Evolutionary conservation across 352 stramenopile genomes (phyloP).

Genomic region (Pythium dissotocum): DNA sequence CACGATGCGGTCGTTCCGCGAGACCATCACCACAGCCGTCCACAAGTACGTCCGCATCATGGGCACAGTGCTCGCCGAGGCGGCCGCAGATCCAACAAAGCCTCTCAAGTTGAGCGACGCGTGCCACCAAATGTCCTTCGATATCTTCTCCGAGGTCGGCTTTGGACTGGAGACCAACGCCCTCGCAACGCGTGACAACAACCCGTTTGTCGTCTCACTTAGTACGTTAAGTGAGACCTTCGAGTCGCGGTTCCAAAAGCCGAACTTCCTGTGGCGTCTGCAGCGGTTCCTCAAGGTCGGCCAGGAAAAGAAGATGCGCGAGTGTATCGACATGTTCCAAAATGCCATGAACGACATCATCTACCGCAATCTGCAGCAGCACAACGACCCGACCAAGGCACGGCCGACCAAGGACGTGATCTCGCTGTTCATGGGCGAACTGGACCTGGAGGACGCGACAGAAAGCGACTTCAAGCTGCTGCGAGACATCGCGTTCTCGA

Average conservation of each 20-base stretch:
- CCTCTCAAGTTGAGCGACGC: conserved; percentile 39
- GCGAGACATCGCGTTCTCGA: conserved; percentile 73
- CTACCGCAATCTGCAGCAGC: conserved; percentile 34
- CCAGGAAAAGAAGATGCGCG: conserved; percentile 37
- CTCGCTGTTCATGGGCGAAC: conserved; percentile 35
- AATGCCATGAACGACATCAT: conserved; percentile 30
- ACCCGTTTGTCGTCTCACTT: conserved; percentile 3
- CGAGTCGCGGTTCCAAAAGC: conserved; percentile 46
- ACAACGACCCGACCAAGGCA: not conserved
- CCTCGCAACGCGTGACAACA: conserved; percentile 10
- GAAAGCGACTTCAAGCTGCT: conserved; percentile 37
- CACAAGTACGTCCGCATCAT: conserved; percentile 37
- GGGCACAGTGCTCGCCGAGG: conserved; percentile 29
- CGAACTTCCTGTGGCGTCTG: conserved; percentile 49
- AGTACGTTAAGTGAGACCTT: not conserved
- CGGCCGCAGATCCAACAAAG: not conserved
- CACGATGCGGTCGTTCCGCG: conserved; percentile 58
- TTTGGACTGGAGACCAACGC: conserved; percentile 56
- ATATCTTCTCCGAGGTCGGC: conserved; percentile 69
- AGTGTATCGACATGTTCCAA: conserved; percentile 32
- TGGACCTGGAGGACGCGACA: conserved; percentile 29
- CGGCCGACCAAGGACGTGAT: conserved; percentile 35
- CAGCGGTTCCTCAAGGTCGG: conserved; percentile 33
- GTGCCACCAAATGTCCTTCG: conserved; percentile 53
- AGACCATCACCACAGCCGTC: conserved; percentile 49